Evolutionary conservation across 176 grass and related monocot species (phyloP).

Genomic region (Phoenix roebelenii): DNA sequence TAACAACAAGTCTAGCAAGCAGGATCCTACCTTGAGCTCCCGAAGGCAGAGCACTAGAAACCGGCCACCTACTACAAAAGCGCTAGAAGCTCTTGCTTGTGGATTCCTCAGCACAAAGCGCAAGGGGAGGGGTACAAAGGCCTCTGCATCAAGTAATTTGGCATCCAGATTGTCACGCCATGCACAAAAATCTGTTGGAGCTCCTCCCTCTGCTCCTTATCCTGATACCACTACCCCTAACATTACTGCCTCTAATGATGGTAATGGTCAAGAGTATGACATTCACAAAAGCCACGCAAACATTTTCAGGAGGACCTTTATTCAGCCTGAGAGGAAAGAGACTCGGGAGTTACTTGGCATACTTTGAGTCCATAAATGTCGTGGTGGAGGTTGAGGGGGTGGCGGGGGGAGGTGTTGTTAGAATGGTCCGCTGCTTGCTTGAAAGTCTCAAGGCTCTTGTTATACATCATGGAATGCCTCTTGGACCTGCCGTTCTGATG

Average conservation of each 20-base stretch:
- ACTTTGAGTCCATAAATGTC: not conserved
- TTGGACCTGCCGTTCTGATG: no score
- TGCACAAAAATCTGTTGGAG: slow-evolving; percentile 28
- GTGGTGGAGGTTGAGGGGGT: no score
- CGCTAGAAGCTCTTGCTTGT: slow-evolving; percentile 75
- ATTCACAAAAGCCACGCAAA: not conserved
- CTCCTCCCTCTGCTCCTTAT: not conserved
- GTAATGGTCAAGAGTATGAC: not conserved
- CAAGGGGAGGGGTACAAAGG: slow-evolving; percentile 29
- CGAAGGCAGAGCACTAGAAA: slow-evolving; percentile 46
- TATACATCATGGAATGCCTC: no score
- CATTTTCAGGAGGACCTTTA: no score
- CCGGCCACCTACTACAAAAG: slow-evolving; percentile 62
- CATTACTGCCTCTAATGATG: not conserved
- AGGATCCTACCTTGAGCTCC: no score
- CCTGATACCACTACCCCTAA: no score
- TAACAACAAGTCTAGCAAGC: not conserved
- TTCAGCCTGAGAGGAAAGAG: not conserved
- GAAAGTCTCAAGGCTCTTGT: no score
- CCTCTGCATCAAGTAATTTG: not conserved
- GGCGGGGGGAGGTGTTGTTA: no score
- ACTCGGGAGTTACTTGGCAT: not conserved
- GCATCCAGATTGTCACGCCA: slow-evolving; percentile 29
- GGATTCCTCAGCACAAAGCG: slow-evolving; percentile 69
- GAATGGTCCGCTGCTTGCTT: no score